A percentile compares a stretch with the other conserved stretches of the same genome.
Evolutionary conservation across 2,329 filamentous ascomycete genomes (phyloP).

Genomic region (Dichotomopilus funicola): DNA sequence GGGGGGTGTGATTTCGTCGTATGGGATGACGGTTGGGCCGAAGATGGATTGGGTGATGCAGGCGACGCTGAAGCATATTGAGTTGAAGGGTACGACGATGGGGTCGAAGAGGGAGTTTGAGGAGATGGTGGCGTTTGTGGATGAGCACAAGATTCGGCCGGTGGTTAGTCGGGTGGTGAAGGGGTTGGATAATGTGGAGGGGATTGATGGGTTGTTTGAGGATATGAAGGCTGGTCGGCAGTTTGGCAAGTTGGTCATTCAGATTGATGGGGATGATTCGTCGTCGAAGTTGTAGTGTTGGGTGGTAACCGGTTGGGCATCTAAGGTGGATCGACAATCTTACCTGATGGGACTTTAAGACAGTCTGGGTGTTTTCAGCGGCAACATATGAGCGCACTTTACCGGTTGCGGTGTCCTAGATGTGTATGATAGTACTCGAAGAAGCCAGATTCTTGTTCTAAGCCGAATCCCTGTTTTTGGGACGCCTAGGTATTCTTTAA

Average conservation of each 20-base stretch:
- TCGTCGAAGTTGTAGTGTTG: slow-evolving; percentile 19
- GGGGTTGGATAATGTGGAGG: slow-evolving; percentile 68
- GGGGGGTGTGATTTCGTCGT: slow-evolving; percentile 77
- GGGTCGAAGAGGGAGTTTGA: slow-evolving; percentile 81
- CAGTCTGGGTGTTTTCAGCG: too few species aligned
- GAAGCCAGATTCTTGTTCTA: too few species aligned
- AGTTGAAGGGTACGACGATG: slow-evolving; percentile 83
- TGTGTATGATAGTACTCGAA: too few species aligned
- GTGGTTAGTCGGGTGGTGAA: slow-evolving; percentile 68
- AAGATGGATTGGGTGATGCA: slow-evolving; percentile 83
- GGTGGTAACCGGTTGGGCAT: too few species aligned
- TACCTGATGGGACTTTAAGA: too few species aligned
- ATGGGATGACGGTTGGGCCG: slow-evolving; percentile 84
- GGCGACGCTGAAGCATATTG: slow-evolving; percentile 80
- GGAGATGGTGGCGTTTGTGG: slow-evolving; percentile 85
- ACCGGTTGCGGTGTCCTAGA: too few species aligned
- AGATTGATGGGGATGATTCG: slow-evolving; percentile 41
- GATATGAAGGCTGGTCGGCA: slow-evolving; percentile 82
- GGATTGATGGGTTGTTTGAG: slow-evolving; percentile 75
- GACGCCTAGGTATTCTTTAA: too few species aligned
- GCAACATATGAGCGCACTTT: too few species aligned
- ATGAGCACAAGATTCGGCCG: slow-evolving; percentile 64
- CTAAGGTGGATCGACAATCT: too few species aligned
- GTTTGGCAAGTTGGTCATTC: slow-evolving; percentile 88
- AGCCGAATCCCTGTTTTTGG: too few species aligned